phyloP scores from a whole-genome alignment of 2,329 filamentous ascomycete genomes.

The Diaporthe sp. region DNA sequence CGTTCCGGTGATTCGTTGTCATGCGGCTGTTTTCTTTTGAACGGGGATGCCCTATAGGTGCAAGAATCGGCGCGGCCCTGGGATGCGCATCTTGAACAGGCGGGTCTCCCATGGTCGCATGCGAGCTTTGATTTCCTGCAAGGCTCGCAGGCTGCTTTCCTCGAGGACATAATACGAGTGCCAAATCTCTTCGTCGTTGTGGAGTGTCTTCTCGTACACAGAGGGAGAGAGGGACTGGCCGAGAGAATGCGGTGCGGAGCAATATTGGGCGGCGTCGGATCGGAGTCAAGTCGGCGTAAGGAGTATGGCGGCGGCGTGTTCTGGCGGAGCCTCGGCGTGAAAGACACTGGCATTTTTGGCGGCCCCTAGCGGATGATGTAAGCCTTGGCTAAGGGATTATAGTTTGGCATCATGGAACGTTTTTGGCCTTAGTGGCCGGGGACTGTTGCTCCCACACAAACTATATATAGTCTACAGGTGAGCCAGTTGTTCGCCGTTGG shows the following conservation, averaged over 20 bases:
- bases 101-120: background rate
- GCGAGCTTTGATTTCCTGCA: background rate
- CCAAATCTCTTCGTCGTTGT: background rate
- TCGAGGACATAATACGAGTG: background rate
- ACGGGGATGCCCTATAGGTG: background rate
- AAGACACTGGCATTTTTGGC: background rate
- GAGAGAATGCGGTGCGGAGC: background rate
- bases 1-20: background rate
- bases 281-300: background rate
- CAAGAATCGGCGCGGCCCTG: background rate
- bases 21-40: background rate
- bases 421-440: background rate
- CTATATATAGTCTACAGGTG: background rate
- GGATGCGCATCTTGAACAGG: background rate
- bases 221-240: background rate
- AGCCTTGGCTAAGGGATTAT: background rate
- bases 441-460: background rate
- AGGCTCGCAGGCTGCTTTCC: slow-evolving; percentile 7
- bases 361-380: background rate
- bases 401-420: background rate
- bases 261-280: background rate
- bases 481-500: background rate
- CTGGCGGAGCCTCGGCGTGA: background rate
- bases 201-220: background rate
- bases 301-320: background rate